Evolutionary conservation across 306 rosid genomes (phyloP), one percentile per base, ranked within the genome.

Genomic region (Malus orientalis): DNA sequence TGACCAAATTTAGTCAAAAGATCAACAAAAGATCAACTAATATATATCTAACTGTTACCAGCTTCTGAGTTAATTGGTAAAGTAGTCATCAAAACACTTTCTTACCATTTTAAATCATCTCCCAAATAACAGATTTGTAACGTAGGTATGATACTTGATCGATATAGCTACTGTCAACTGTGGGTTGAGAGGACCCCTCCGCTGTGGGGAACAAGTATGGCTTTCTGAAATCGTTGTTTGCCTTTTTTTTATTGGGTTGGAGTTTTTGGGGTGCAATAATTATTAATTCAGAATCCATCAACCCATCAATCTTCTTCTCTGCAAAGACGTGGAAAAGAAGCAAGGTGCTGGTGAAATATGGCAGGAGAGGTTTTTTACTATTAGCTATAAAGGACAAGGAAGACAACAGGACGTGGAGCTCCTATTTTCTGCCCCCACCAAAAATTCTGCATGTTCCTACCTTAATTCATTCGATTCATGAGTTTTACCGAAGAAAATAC

Each of bases 271-370:
- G 67, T 83, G 84, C 73, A 78, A 80, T 69, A 77, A 81, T 78
- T 75, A 69, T 67, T 69, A 81, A 75, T 64, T 87, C 84, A 89
- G 88, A 90, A 89, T 86, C 87, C 85, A 89, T 85, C 85, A 88
- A 77, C 85, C 82, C 90, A 84, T 85, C 90, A 87, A 86, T 87
- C 96, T 87, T 79, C 74, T 78, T 75, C 85, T 79, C 87, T 85
- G 88, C 81, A 32, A 78, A 89, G 89, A 86, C 93, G 97, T 91
- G 87, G 80, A 82, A 85, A 84, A 84, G 88, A 93, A 91, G 96
- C 85, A 85, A 83, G 76, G 74, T 76, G 85, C 81, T 79, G 88
- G 86, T 84, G 82, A 84, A 79, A 60, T 11, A 42, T 82, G 53
- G 85, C 88, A 88, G 90, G 65, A 69, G 42, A 75, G 12, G 16